phyloP scores from a whole-genome alignment of 495 filamentous ascomycete genomes.

The Bombardia bombarda region DNA sequence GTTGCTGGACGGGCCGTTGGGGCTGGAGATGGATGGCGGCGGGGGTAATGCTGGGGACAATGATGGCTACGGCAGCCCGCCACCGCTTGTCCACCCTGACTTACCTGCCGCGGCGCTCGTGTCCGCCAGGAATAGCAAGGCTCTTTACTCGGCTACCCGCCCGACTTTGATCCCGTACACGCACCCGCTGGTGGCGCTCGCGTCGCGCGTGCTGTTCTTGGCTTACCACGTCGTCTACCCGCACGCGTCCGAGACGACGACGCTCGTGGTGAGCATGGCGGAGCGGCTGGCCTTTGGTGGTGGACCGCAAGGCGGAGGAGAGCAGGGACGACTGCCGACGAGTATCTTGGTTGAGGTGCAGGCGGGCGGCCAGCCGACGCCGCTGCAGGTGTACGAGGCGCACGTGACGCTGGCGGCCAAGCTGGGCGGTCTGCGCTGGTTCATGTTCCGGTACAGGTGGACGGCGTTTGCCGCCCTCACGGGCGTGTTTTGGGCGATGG shows the following conservation, averaged over 20 bases:
- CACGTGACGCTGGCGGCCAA: conserved; percentile 59
- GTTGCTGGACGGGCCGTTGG: conserved; percentile 40
- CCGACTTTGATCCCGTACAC: conserved; percentile 33
- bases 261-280: conserved; percentile 61
- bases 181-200: conserved; percentile 28
- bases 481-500: conserved; percentile 62
- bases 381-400: conserved; percentile 67
- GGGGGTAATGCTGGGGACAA: conserved; percentile 3
- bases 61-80: not conserved
- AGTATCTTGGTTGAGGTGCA: conserved; percentile 59
- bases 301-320: too few species aligned
- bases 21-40: too few species aligned
- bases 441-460: conserved; percentile 76
- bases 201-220: conserved; percentile 34
- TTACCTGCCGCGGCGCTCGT: not conserved
- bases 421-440: conserved; percentile 68
- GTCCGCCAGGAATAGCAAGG: not conserved
- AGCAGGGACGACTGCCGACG: too few species aligned
- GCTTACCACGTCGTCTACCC: conserved; percentile 34
- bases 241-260: conserved; percentile 38
- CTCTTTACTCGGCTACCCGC: conserved; percentile 27
- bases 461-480: conserved; percentile 60
- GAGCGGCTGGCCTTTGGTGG: conserved; percentile 58
- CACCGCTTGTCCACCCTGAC: not conserved
- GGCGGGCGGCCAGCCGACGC: conserved; percentile 47